These are phyloP conservation scores for Paramecium bursaria DNA, from an alignment of 73 alveolate species.

Conservation along the genomic window DNA sequence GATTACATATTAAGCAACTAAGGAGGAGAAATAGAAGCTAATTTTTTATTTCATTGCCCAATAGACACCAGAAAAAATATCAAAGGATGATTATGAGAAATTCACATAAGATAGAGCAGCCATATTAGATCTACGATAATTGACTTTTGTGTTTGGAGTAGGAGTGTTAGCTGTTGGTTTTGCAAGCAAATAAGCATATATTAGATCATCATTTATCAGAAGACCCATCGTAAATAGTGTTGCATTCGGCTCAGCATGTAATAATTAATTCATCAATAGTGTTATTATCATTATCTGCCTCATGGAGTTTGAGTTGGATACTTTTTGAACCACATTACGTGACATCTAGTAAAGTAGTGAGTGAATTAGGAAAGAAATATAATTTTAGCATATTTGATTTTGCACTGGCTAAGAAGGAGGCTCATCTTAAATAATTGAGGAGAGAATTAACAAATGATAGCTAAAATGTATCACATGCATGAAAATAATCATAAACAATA, in stretches of 20 bases:
- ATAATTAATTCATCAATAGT: background rate
- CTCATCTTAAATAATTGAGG: slow-evolving; percentile 57
- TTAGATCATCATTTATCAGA: slow-evolving; percentile 10
- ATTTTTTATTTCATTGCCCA: slow-evolving; percentile 64
- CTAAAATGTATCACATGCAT: slow-evolving; percentile 38
- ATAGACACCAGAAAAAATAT: slow-evolving; percentile 61
- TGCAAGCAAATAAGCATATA: background rate
- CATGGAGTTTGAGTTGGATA: slow-evolving; percentile 21
- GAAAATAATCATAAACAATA: background rate
- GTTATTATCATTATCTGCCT: background rate
- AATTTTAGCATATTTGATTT: slow-evolving; percentile 61
- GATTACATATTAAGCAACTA: background rate
- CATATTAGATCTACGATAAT: background rate
- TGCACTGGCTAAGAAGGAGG: slow-evolving; percentile 71
- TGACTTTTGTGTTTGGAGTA: background rate
- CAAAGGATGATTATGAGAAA: slow-evolving; percentile 4
- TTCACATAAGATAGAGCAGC: background rate
- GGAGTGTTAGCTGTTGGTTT: background rate
- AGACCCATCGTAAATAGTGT: slow-evolving; percentile 11
- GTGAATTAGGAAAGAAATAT: slow-evolving; percentile 51
- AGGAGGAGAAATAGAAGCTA: slow-evolving; percentile 54
- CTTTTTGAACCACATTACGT: slow-evolving; percentile 61
- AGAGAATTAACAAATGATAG: slow-evolving; percentile 58
- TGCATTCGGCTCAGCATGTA: background rate
- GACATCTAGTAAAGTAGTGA: slow-evolving; percentile 1